These are phyloP conservation scores for Auricularia sp. DNA, from an alignment of 768 basidiomycete genomes.

Conservation along the genomic window DNA sequence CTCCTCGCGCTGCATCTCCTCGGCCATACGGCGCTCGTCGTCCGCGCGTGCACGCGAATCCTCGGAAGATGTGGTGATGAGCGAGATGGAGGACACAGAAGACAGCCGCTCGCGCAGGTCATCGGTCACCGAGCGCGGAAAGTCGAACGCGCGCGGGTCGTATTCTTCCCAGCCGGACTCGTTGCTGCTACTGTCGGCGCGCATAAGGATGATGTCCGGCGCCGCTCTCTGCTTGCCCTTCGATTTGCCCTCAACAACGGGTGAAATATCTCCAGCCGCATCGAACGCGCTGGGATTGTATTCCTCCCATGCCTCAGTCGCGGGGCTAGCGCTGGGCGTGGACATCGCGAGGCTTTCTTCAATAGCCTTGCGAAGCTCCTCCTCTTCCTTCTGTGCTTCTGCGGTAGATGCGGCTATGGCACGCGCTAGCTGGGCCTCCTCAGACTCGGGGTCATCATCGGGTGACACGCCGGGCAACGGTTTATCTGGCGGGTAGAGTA, in stretches of 20 bases:
- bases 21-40: neutral
- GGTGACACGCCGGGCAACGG: too few relatives aligned
- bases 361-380: neutral
- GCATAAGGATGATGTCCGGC: neutral
- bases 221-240: neutral
- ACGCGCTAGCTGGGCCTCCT: neutral
- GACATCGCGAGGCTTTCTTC: neutral
- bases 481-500: too few relatives aligned
- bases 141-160: neutral
- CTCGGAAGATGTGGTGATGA: neutral
- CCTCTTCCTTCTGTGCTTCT: neutral
- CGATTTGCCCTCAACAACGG: neutral
- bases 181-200: neutral
- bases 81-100: neutral
- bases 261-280: neutral
- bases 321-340: neutral
- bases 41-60: neutral
- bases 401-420: neutral
- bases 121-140: neutral
- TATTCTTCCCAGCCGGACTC: neutral
- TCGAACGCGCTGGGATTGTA: neutral
- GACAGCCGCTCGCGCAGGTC: neutral
- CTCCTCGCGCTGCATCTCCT: slow-evolving; percentile 3
- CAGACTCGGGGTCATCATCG: neutral
- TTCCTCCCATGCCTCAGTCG: neutral